Evolutionary conservation across 192 early-diverging fungal species (phyloP).

Genomic region (Linnemannia exigua): DNA sequence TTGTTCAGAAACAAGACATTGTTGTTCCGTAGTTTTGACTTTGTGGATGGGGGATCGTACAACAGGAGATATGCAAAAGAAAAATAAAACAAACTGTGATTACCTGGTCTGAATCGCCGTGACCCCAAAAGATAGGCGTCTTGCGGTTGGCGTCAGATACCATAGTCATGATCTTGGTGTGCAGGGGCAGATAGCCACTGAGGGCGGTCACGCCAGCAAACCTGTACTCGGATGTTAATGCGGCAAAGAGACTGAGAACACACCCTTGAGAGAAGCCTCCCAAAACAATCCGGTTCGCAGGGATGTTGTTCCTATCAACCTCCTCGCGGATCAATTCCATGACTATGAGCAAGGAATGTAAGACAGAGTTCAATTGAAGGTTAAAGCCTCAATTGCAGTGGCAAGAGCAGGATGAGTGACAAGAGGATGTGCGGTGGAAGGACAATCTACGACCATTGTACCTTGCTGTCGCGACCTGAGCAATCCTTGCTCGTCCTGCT

Average conservation of each 20-base stretch:
- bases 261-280: constrained; percentile 96
- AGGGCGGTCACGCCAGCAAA: constrained; percentile 62
- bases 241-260: constrained; percentile 81
- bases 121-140: constrained; percentile 88
- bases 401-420: background rate
- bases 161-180: constrained; percentile 64
- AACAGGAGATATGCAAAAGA: background rate
- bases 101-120: constrained; percentile 82
- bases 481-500: constrained; percentile 84
- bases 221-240: constrained; percentile 77
- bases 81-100: too few relatives aligned
- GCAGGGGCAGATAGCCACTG: constrained; percentile 85
- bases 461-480: constrained; percentile 49
- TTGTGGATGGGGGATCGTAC: too few relatives aligned
- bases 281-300: constrained; percentile 86
- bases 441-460: background rate
- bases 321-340: constrained; percentile 72
- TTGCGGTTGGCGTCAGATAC: constrained; percentile 70
- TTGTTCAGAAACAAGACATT: background rate
- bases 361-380: constrained; percentile 43
- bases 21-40: too few relatives aligned
- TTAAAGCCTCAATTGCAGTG: background rate
- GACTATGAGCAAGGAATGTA: constrained; percentile 44
- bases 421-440: background rate
- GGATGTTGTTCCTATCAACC: constrained; percentile 78